Percentiles rank a stretch among this genome's conserved stretches.
phyloP scores from a whole-genome alignment of 2,329 filamentous ascomycete species.

The Talaromyces albobiverticillius region DNA sequence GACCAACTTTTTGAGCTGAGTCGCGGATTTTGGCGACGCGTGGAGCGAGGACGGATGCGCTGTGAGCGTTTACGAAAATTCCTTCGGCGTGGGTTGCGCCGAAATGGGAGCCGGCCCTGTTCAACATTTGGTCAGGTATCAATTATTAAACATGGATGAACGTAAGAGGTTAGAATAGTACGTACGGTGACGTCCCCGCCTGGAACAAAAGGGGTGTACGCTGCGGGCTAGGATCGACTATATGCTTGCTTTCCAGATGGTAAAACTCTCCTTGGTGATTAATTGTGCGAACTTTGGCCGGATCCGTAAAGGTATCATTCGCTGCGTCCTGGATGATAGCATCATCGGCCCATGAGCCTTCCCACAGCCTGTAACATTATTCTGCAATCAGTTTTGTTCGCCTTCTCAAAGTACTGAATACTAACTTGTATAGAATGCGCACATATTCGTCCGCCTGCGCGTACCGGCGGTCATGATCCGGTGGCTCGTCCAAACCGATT shows the following conservation, averaged over 20 bases:
- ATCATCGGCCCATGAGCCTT: conserved; percentile 66
- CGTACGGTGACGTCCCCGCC: conserved; percentile 60
- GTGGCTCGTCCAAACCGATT: conserved; percentile 56
- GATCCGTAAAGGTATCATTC: conserved; percentile 58
- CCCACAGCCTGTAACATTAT: conserved; percentile 44
- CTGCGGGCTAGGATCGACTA: conserved; percentile 65
- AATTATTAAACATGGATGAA: no score
- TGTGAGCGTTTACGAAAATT: conserved; percentile 67
- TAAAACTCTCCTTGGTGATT: conserved; percentile 65
- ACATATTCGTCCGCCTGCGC: conserved; percentile 63
- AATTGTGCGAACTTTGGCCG: conserved; percentile 60
- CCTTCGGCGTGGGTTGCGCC: conserved; percentile 69
- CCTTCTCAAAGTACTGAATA: neutral
- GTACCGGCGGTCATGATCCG: conserved; percentile 65
- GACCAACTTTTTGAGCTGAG: conserved; percentile 53
- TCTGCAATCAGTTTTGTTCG: neutral
- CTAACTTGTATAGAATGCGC: conserved; percentile 60
- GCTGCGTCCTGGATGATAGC: conserved; percentile 57
- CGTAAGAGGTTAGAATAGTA: neutral
- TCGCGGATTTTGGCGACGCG: conserved; percentile 63
- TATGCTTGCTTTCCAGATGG: conserved; percentile 62
- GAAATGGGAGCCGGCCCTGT: conserved; percentile 59
- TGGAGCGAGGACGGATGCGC: conserved; percentile 58
- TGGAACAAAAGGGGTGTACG: conserved; percentile 67
- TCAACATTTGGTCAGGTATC: no score